Evolutionary conservation across 257 asterid species (phyloP), one percentile per base, ranked within the genome.

Genomic region (Penstemon newberryi): DNA sequence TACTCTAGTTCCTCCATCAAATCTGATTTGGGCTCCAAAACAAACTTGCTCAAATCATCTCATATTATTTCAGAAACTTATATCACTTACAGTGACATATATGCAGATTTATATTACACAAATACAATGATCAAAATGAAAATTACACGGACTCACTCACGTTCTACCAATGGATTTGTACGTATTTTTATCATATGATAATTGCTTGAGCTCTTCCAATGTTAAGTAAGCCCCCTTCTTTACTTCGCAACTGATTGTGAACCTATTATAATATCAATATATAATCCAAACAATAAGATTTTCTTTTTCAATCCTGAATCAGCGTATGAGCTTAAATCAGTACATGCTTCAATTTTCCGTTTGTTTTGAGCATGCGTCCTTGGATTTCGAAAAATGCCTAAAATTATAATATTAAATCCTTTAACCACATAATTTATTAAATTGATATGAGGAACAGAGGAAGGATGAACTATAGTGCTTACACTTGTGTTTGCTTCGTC

Each of bases 311-410:
- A 54, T 1, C 8, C 6, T 1, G 33, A 8, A 41, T 25, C 12
- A n/a, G 38, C 0, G 1, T 8, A 39, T 3, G 2, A 18, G 9
- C 36, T 6, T 19, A 8, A 40, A 45, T 50, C 49, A 73, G 66
- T 45, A 82, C 98, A 94, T 90, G 97, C 89, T 92, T 92, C 75
- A 90, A 63, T 71, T 92, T 92, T 9, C 80, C 93, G 18, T 97
- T 90, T 60, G 88, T 79, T 70, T 92, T 97, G 66, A 92, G 86
- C 95, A 92, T 83, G 57, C 95, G 96, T 78, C 88, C 85, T 78
- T 90, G 98, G 81, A 90, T 92, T 83, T 90, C 97, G 12, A 90
- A 13, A 80, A 92, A 92, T 66, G 98, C 98, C 98, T 92, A 72
- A 13, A 46, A 60, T 25, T 67, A 41, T 25, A 25, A 65, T 8